Evolutionary conservation across 169 alveolate genomes (phyloP).

Genomic region (Blepharisma undulans): DNA sequence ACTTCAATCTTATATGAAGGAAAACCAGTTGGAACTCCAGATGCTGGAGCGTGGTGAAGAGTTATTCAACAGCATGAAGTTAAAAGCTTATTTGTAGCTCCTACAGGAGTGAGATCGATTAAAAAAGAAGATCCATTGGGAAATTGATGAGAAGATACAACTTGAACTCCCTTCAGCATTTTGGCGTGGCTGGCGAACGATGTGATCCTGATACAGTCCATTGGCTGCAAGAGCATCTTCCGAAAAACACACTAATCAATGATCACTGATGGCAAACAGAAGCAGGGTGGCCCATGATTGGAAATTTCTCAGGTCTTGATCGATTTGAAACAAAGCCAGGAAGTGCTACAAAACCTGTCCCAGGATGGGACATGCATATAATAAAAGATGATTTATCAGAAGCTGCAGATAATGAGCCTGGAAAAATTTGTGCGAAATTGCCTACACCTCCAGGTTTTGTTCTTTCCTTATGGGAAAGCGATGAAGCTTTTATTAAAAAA

Average conservation of each 20-base stretch:
- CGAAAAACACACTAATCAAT: conserved; percentile 60
- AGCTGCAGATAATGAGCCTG: conserved; percentile 62
- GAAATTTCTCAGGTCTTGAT: conserved; percentile 67
- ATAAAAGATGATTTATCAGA: conserved; percentile 75
- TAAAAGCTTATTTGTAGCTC: conserved; percentile 80
- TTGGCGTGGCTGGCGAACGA: conserved; percentile 89
- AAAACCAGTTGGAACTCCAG: conserved; percentile 82
- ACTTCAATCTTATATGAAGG: conserved; percentile 87
- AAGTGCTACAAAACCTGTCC: conserved; percentile 85
- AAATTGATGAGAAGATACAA: conserved; percentile 64
- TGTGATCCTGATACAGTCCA: conserved; percentile 86
- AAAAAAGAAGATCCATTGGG: conserved; percentile 89
- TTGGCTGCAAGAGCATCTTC: conserved; percentile 75
- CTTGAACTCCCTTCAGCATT: conserved; percentile 65
- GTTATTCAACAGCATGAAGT: conserved; percentile 76
- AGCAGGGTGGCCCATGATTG: conserved; percentile 87
- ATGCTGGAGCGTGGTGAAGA: conserved; percentile 84
- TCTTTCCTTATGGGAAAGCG: conserved; percentile 80
- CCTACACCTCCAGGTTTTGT: conserved; percentile 91
- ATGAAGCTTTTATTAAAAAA: conserved; percentile 77
- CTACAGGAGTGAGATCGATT: conserved; percentile 87
- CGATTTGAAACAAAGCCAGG: conserved; percentile 77
- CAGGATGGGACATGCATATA: conserved; percentile 82
- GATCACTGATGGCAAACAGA: conserved; percentile 91
- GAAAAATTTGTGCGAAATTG: conserved; percentile 80